Evolutionary conservation across 257 asterid species (phyloP).

Genomic region (Solanum neorickii): DNA sequence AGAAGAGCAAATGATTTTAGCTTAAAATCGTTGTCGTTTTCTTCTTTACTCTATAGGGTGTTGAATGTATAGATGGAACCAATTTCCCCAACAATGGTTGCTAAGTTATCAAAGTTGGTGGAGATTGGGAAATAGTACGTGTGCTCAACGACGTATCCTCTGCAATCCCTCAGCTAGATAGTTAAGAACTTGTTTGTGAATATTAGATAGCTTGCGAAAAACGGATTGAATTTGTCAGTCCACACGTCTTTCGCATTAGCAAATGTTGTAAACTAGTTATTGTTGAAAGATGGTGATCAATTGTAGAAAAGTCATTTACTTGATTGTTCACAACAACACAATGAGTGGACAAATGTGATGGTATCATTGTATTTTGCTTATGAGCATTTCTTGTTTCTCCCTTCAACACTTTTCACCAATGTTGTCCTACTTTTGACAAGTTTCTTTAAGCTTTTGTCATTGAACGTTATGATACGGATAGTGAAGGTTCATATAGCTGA

Average conservation of each 20-base stretch:
- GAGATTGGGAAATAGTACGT: not conserved
- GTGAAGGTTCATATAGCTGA: not conserved
- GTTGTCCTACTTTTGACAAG: not conserved
- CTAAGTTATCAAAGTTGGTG: not conserved
- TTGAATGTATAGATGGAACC: not conserved
- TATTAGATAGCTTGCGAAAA: conserved; percentile 10
- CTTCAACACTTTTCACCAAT: not conserved
- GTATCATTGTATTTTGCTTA: not conserved
- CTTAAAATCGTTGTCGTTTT: not conserved
- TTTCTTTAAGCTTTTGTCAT: not conserved
- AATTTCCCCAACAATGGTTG: not conserved
- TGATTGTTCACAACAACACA: not conserved
- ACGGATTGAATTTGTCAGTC: not conserved
- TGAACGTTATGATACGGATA: not conserved
- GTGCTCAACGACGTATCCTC: conserved; percentile 11
- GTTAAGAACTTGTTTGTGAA: conserved; percentile 10
- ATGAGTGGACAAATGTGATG: not conserved
- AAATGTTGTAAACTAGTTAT: not conserved
- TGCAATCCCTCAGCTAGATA: not conserved
- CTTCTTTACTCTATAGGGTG: not conserved
- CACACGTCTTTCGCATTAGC: not conserved
- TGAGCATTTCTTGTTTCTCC: not conserved
- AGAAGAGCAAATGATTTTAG: conserved; percentile 27
- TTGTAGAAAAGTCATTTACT: not conserved
- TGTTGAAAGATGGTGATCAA: not conserved